Conservation (phyloP, 129 eudicot species). For the Tanacetum coccineum region DNA sequence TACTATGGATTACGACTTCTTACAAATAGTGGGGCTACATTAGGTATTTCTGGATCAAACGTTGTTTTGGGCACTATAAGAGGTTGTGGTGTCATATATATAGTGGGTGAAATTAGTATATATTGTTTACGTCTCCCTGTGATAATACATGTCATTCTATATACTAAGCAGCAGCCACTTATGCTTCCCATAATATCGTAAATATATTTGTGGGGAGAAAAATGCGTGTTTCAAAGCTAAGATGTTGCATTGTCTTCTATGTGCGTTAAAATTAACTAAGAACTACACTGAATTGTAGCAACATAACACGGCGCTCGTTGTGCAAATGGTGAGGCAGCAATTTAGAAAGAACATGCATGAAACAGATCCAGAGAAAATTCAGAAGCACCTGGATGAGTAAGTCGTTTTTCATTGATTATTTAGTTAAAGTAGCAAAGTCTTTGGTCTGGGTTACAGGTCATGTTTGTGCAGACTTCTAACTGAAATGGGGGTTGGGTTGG, state of each 20-base stretch:
- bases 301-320: constrained; percentile 71
- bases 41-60: too few species aligned
- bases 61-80: too few species aligned
- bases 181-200: neutral
- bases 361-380: constrained; percentile 90
- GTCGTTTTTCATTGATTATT: constrained; percentile 21
- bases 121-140: too few species aligned
- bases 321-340: constrained; percentile 82
- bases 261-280: constrained; percentile 10
- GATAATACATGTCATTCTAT: neutral
- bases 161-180: neutral
- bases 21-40: neutral
- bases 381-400: constrained; percentile 80
- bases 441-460: neutral
- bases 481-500: neutral
- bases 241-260: neutral
- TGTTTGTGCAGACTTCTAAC: too few species aligned
- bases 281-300: constrained; percentile 46
- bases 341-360: constrained; percentile 80
- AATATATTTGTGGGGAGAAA: neutral
- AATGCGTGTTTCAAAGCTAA: neutral
- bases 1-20: neutral
- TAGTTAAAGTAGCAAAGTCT: too few species aligned
- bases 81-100: neutral
- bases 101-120: too few species aligned